Evolutionary conservation across 208 protist species (phyloP).

Genomic region (Crithidia mellificae): DNA sequence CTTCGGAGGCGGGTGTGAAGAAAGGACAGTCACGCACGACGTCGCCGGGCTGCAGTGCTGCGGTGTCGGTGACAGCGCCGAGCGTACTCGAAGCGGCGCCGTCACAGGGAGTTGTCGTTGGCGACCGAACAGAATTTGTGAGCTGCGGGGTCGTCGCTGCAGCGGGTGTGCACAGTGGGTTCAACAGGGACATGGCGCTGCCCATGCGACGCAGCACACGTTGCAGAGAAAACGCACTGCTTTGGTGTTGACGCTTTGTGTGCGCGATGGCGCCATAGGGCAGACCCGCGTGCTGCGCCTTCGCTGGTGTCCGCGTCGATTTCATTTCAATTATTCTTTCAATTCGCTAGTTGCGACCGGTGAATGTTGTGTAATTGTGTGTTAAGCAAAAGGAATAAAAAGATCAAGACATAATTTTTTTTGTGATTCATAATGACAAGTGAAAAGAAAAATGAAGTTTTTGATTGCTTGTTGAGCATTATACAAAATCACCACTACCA

Average conservation of each 20-base stretch:
- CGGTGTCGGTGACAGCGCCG: no score
- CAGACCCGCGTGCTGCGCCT: conserved; percentile 3
- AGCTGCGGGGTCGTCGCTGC: background rate
- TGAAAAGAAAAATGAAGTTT: no score
- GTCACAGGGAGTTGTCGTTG: no score
- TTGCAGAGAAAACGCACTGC: conserved; percentile 8
- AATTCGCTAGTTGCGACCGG: no score
- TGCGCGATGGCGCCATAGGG: conserved; percentile 13
- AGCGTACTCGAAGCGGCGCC: no score
- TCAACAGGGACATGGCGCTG: conserved; percentile 3
- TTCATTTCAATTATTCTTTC: background rate
- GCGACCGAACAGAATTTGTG: no score
- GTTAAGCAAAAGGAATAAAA: no score
- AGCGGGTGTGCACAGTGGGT: conserved; percentile 6
- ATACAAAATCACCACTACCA: no score
- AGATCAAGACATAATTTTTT: no score
- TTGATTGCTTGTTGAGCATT: background rate
- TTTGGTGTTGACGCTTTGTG: background rate
- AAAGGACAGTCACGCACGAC: conserved; percentile 75
- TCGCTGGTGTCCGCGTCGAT: conserved; percentile 2
- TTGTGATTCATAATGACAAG: no score
- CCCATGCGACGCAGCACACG: conserved; percentile 17
- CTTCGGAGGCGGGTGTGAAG: conserved; percentile 44
- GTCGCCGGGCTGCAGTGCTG: conserved; percentile 44
- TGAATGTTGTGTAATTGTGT: no score